Percentiles rank a stretch among this genome's conserved stretches.
phyloP scores from a whole-genome alignment of 805 yeast genomes.

The Sungouiella blattae region DNA sequence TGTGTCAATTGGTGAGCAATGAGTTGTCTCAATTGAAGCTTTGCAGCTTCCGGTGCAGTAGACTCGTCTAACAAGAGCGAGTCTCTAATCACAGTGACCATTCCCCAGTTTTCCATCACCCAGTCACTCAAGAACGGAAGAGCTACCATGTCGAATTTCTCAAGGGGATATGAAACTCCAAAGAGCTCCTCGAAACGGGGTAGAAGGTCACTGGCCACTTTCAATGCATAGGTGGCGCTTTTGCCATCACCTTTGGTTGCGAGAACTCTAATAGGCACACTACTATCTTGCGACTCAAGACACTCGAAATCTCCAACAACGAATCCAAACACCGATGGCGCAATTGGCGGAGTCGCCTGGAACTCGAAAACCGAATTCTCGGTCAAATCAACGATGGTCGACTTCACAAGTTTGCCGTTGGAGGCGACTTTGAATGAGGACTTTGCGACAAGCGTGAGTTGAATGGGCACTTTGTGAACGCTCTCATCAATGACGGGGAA shows the following conservation, averaged over 20 bases:
- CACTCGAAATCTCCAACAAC: conserved; percentile 64
- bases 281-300: conserved; percentile 15
- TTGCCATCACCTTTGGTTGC: conserved; percentile 52
- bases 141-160: conserved; percentile 64
- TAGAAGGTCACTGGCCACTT: conserved; percentile 43
- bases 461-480: conserved; percentile 47
- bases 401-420: conserved; percentile 36
- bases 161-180: conserved; percentile 49
- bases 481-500: conserved; percentile 74
- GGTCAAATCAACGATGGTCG: conserved; percentile 14
- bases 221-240: conserved; percentile 49
- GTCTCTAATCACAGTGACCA: conserved; percentile 56
- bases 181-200: conserved; percentile 48
- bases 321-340: conserved; percentile 65
- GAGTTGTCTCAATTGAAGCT: conserved; percentile 47
- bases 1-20: conserved; percentile 73
- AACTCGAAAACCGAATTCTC: conserved; percentile 40
- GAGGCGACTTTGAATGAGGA: conserved; percentile 49
- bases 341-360: conserved; percentile 53
- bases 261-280: conserved; percentile 48
- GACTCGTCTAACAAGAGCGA: conserved; percentile 33
- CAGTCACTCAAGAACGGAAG: conserved; percentile 72
- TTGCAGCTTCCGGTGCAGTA: conserved; percentile 18
- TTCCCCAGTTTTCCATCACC: conserved; percentile 79
- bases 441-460: conserved; percentile 46